phyloP scores from a whole-genome alignment of 2,329 filamentous ascomycete species.

The Aspergillus amoenus region DNA sequence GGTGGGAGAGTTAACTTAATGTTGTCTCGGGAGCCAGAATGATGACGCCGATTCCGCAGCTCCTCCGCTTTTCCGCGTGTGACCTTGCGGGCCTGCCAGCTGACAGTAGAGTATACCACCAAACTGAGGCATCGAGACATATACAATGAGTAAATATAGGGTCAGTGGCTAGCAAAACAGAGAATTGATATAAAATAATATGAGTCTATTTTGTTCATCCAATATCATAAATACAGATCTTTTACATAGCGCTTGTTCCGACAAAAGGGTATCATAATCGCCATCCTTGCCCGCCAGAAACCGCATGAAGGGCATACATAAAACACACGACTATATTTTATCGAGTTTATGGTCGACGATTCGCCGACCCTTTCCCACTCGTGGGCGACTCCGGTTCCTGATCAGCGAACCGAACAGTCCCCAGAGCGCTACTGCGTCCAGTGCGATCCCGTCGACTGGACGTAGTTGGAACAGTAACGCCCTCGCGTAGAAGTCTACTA shows the following conservation, averaged over 20 bases:
- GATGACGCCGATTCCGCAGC: conserved; percentile 17
- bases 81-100: conserved; percentile 8
- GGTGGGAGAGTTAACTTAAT: not conserved
- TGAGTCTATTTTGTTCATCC: not conserved
- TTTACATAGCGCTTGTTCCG: conserved; percentile 6
- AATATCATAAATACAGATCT: conserved; percentile 7
- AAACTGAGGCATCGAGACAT: not conserved
- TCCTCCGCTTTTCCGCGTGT: conserved; percentile 18
- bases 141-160: not conserved
- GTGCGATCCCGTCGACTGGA: conserved; percentile 27
- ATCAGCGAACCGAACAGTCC: conserved; percentile 43
- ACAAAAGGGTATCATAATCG: conserved; percentile 11
- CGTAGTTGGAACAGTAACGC: conserved; percentile 19
- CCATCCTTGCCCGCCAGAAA: not conserved
- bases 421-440: conserved; percentile 28
- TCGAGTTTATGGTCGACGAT: conserved; percentile 27
- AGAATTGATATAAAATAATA: not conserved
- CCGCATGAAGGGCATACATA: not conserved
- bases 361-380: conserved; percentile 37
- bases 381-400: conserved; percentile 43
- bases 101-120: not conserved
- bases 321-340: not conserved
- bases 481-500: conserved; percentile 34
- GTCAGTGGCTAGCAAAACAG: not conserved
- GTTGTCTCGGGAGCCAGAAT: not conserved